Base-by-base conservation (phyloP, 129 eudicot species). In the Centrapalus pauciflorus region DNA sequence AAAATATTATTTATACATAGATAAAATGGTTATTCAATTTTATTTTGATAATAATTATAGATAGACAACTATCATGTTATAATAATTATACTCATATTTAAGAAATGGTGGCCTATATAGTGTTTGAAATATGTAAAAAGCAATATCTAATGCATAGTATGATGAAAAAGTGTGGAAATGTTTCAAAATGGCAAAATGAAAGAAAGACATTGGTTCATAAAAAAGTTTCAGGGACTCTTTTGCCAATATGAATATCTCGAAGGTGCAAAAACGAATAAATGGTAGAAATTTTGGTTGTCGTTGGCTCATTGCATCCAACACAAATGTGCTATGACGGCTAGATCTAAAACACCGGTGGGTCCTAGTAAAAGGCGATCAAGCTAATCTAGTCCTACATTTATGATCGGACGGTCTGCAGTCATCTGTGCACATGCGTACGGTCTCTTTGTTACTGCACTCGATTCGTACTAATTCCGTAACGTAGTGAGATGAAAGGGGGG, bases 261-360 rank as follows among this genome's bases (percentile, higher is more conserved):
- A 24, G 49, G 41, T 24, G 13, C 13, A 34, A 50, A 49, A 14
- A 10, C 48, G 62, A 10, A 60, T 2, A 48, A 50, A 20, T 3
- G 45, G 20, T 61, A 7, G 9, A 50, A 49, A 25, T 24, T 51
- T 24, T 51, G 32, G 41, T 55, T 40, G 75, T 55, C 66, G 41
- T 55, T 40, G 75, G 38, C 66, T 28, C 32, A n/a, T 69, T 60
- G 28, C 55, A 34, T 49, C 77, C 21, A 49, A 55, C 70, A 43
- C 64, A 64, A 73, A 73, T 33, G 33, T 64, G 60, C 55, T 61
- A 61, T 60, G 61, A 51, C 70, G 28, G 34, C 57, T 55, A 54
- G 72, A 64, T 55, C 72, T 64, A 55, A 51, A 38, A 55, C 28
- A 49, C 55, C 50, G 33, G 66, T 64, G 72, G 72, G 17, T 64